Base-by-base conservation (phyloP, 2,329 filamentous ascomycete genomes). In the Leptographium lundbergii region DNA sequence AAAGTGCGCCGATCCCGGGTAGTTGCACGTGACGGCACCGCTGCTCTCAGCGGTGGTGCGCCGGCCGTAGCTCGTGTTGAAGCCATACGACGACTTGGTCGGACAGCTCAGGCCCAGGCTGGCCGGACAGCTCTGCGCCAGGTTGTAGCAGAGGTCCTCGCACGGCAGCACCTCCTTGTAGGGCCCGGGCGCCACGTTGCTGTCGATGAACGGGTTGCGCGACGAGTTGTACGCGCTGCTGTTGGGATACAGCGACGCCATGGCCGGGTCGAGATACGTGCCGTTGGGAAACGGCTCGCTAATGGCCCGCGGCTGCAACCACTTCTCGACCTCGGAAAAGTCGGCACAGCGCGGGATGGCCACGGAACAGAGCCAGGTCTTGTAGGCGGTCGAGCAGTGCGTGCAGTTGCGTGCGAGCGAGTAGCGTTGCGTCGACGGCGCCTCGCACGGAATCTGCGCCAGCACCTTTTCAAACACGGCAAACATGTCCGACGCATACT, bases 131-230 rank as follows among this genome's bases (percentile, higher is more conserved):
- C 82, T 89, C 72, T 87, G 85, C 13, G 95, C 88, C 1, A 99
- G 78, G 58, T 86, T 82, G 69, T 91, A 94, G 74, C 94, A 99
- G 56, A 96, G 74, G 63, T 95, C 87, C 61, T 88, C 82, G 67
- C 92, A 97, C 0, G 94, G 94, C 10, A 96, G 75, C 24, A 97
- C 76, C 74, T 99, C 94, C 69, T 91, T 95, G 73, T 99, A 97
- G 0, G 94, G 94, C 0, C 94, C 94, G 0, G 94, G 91, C 62
- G 78, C 72, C 60, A 97, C 83, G 1, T 74, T 64, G 2, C 75
- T 66, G 67, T 96, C 91, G 65, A 97, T 94, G 54, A 81, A 73
- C 0, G 78, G 68, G 66, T 90, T 92, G 22, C 91, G 81, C 14
- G 86, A 89, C 10, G 74, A 71, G 59, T 79, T 84, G 57, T 73